phyloP scores from a whole-genome alignment of 306 rosid genomes.

The Trifolium fragiferum region DNA sequence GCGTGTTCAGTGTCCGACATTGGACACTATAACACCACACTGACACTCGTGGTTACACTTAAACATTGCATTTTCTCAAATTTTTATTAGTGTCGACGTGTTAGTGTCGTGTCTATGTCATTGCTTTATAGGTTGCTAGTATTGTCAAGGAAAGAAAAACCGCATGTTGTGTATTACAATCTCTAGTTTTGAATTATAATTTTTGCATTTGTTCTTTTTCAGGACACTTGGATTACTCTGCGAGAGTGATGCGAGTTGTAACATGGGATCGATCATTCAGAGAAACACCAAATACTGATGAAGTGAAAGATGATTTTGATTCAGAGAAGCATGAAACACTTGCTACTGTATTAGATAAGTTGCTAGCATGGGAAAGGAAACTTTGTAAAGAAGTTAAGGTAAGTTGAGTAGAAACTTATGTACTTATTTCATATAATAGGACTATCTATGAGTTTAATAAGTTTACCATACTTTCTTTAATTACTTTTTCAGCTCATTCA shows the following conservation, averaged over 20 bases:
- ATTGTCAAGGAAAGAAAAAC: no score
- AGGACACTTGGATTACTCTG: constrained; percentile 94
- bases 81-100: no score
- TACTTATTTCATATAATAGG: constrained; percentile 39
- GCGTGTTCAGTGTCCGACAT: no score
- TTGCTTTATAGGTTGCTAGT: no score
- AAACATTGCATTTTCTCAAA: no score
- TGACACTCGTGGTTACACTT: no score
- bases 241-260: constrained; percentile 87
- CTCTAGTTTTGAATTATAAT: background rate
- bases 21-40: no score
- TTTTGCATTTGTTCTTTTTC: background rate
- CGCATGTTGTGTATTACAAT: background rate
- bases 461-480: constrained; percentile 3
- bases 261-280: constrained; percentile 90
- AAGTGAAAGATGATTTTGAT: constrained; percentile 74
- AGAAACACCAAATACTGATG: constrained; percentile 57
- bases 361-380: constrained; percentile 97
- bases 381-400: constrained; percentile 92
- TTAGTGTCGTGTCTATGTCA: no score
- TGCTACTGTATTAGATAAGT: constrained; percentile 84
- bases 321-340: constrained; percentile 83
- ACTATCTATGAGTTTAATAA: constrained; percentile 41
- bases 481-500: background rate
- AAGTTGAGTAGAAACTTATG: background rate